These are phyloP conservation scores for Ceratobasidium theobromae DNA, from an alignment of 1,284 basidiomycete species.

Conservation along the genomic window DNA sequence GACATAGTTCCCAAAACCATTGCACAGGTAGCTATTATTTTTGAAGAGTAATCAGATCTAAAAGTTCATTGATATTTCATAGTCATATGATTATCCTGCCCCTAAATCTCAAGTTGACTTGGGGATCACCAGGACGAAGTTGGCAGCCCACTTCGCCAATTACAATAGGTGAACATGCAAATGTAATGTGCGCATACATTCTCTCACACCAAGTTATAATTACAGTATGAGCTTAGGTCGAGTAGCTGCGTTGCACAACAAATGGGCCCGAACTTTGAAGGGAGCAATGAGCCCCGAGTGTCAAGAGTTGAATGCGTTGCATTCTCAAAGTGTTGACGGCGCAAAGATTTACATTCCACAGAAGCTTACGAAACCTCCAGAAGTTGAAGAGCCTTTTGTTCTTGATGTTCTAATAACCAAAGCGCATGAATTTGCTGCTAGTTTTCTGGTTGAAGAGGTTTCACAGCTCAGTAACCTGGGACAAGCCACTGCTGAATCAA, in stretches of 20 bases:
- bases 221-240: slow-evolving; percentile 55
- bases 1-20: slow-evolving; percentile 58
- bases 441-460: slow-evolving; percentile 43
- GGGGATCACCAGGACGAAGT: slow-evolving; percentile 54
- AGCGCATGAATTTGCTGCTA: slow-evolving; percentile 50
- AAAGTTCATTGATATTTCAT: background rate
- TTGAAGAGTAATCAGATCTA: background rate
- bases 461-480: slow-evolving; percentile 4
- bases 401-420: slow-evolving; percentile 55
- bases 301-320: slow-evolving; percentile 66
- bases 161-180: slow-evolving; percentile 55
- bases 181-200: background rate
- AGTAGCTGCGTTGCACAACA: slow-evolving; percentile 56
- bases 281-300: slow-evolving; percentile 64
- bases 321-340: slow-evolving; percentile 66
- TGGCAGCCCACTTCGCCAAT: slow-evolving; percentile 61
- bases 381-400: slow-evolving; percentile 51
- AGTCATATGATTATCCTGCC: slow-evolving; percentile 67
- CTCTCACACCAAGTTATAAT: background rate
- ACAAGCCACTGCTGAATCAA: background rate
- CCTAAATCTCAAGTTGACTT: slow-evolving; percentile 54
- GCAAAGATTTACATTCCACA: slow-evolving; percentile 60
- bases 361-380: slow-evolving; percentile 50
- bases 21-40: slow-evolving; percentile 48
- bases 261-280: slow-evolving; percentile 58